Base-by-base conservation (phyloP, 2,329 filamentous ascomycete species). In the Sporothrix sp. region DNA sequence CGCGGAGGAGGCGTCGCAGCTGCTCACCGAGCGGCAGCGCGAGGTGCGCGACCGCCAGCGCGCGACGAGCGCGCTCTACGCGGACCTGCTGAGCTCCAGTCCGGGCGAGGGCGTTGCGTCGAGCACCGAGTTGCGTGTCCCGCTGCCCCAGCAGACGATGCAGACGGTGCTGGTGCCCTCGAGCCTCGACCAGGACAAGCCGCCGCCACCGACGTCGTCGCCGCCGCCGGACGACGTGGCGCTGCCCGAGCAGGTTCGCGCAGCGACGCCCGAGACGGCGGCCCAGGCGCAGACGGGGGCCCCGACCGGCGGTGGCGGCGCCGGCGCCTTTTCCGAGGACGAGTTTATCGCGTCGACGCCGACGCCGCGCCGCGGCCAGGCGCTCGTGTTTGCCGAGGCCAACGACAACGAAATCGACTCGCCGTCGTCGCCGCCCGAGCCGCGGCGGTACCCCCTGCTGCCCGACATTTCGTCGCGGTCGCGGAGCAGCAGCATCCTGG, bases 1-100 rank as follows among this genome's bases (percentile, higher is more conserved):
- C 5, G 44, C 28, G 2, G 50, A 56, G 11, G 82, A 87, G n/a
- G n/a, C n/a, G 51, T 87, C 85, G 0, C 87, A 93, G 58, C 67
- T 82, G 16, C 69, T 95, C 44, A 95, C 88, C 0, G 85, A 90
- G 32, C 78, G 81, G 38, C 88, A 95, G 63, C 83, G 76, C 59
- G 87, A 95, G 59, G 80, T 91, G 37, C 78, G 81, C 40, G 81
- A 87, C 58, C 75, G 84, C 45, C 87, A 94, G 62, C 74, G 74
- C 40, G 80, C 84, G 56, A 77, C 76, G 21, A 76, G 78, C 5
- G 73, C 73, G 0, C 70, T 91, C 55, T 91, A 89, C 58, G 74
- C 84, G 1, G 78, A 83, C 18, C 72, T 90, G 23, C n/a, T 53
- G 33, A 72, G 73, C 27, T 82, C 81, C 1, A 82, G 74, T 55